Evolutionary conservation across 208 protist species (phyloP), one percentile per base, ranked within the genome.

Genomic region (Acanthamoeba healyi): DNA sequence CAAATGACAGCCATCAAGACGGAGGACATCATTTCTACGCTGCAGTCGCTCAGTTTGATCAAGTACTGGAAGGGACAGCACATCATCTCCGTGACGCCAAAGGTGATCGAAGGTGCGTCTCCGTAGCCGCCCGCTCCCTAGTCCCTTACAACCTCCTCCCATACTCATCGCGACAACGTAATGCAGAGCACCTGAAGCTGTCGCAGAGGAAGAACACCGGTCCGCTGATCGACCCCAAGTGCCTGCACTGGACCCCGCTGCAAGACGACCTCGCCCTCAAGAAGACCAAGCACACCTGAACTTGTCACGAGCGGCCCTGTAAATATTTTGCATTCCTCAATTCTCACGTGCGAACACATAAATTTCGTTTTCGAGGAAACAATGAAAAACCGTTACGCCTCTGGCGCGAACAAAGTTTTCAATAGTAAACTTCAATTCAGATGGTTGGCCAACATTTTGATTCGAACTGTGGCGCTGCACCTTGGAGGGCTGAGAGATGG

Each of bases 1-100:
- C 92, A 94, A 46, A 94, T 96, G 94, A 96, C 95, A 29, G 94
- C 94, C 0, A 96, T 96, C 81, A 95, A 95, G 29, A 94, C 95
- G 15, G 97, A 98, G 61, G 98, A 98, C 88, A 97, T 98, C 49
- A 96, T 98, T n/a, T 82, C 84, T 6, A 98, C 98, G 24, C 86
- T 98, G 42, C 96, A 97, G 92, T 95, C 84, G 34, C 89, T 98
- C 1, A 95, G 94, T 70, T 65, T 98, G 15, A 94, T 98, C 74
- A 96, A 96, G 82, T 98, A 98, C 95, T 98, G 95, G 95, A 98
- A 98, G 93, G 97, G 97, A 32, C 96, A 98, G 94, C 97, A 97
- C 87, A 97, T 98, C 63, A 97, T 98, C 17, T 96, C 95, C 38
- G 97, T 98, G 1, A 97, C 96, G 14, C 95, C 96, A 0, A 97